These are phyloP conservation scores for Scenedesmus sp. DNA, from an alignment of 163 green algal genomes.

Conservation along the genomic window DNA sequence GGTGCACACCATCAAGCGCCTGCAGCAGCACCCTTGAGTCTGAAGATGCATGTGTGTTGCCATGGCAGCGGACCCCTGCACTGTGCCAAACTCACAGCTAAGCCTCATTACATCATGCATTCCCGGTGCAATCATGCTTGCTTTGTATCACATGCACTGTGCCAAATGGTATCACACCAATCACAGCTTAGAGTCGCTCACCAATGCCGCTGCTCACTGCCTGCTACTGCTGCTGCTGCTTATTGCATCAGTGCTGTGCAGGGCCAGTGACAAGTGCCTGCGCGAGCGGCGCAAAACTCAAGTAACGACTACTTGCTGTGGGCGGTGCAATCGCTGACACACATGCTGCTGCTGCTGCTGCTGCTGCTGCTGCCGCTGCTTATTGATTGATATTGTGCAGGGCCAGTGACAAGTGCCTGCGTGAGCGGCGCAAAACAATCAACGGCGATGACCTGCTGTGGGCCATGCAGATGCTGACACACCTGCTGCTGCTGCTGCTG, in stretches of 20 bases:
- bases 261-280: constrained; percentile 98
- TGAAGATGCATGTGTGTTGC: no score
- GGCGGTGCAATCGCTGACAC: constrained; percentile 92
- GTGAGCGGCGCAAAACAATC: constrained; percentile 98
- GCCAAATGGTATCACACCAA: no score
- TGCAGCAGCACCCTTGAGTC: no score
- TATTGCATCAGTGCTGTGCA: constrained; percentile 57
- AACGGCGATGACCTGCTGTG: constrained; percentile 98
- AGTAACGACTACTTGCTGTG: constrained; percentile 98
- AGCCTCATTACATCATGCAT: no score
- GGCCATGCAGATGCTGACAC: constrained; percentile 92
- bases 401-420: constrained; percentile 98
- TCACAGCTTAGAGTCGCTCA: no score
- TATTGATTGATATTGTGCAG: constrained; percentile 63
- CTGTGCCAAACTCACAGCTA: no score
- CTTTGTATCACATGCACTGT: no score
- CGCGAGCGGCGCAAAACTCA: constrained; percentile 97
- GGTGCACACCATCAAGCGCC: no score
- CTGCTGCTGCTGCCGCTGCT: not conserved
- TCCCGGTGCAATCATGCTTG: no score
- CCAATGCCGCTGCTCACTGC: no score
- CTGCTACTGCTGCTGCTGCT: no score
- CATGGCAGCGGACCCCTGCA: no score
- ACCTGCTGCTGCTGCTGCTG: not conserved
- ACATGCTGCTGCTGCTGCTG: not conserved